Evolutionary conservation across 106 monocot species (phyloP), one percentile per base, ranked within the genome.

Genomic region (Dendrobium chrysotoxum): DNA sequence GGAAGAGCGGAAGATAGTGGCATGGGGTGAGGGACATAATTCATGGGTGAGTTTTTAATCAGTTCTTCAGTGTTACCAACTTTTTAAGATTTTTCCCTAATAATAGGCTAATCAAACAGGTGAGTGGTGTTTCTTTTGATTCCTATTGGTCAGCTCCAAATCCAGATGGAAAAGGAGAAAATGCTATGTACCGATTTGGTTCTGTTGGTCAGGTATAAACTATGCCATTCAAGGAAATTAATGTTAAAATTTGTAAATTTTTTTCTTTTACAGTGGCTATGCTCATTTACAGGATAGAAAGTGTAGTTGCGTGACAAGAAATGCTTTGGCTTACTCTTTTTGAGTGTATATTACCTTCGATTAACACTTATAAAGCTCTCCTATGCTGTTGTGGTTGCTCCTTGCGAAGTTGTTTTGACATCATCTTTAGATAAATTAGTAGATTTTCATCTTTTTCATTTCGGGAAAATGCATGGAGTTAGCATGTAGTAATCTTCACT

Each of bases 81-180:
- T 8, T 46, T 28, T 26, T 28, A 12, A 47, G 47, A 16, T 23
- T 46, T 12, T 18, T 76, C 0, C 40, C 73, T 55, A 84, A 84
- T 55, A 84, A 84, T 74, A 82, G 79, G 50, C 28, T 77, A 28
- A 73, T 75, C 54, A 76, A 38, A 39, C 91, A 95, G 95, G 91
- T 95, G 70, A 92, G 98, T 85, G 92, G 93, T 77, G 93, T 99
- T 88, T 92, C 98, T 78, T 95, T 99, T 90, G 94, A 99, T 83
- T 92, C 89, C 0, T 89, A 91, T 84, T 99, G 94, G 95, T 84
- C 89, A 65, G 79, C 91, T 23, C 95, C 98, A 40, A 86, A 77
- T 86, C 87, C 95, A 72, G 95, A 99, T 84, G 86, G 79, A 42
- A 82, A 85, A 21, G 88, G 84, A 85, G 95, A 95, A 81, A 95